Evolutionary conservation across 2,329 filamentous ascomycete species (phyloP).

Genomic region (Penicillium griseofulvum): DNA sequence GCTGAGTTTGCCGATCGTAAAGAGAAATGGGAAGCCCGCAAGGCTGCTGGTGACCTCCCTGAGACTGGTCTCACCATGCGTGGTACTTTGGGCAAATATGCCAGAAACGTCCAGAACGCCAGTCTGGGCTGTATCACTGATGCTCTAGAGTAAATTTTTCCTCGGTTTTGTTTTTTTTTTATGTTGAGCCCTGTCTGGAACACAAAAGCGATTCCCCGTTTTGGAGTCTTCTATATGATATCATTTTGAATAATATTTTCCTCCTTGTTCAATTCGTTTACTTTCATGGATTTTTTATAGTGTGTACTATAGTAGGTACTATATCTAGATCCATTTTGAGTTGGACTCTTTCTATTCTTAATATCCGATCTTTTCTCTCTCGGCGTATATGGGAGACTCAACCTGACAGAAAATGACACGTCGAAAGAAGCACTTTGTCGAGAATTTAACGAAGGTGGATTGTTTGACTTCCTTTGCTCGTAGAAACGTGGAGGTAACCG

Average conservation of each 20-base stretch:
- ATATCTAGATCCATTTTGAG: too few species aligned
- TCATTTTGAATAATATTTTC: slow-evolving; percentile 14
- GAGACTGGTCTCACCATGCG: slow-evolving; percentile 57
- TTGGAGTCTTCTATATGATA: slow-evolving; percentile 22
- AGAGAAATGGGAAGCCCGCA: slow-evolving; percentile 57
- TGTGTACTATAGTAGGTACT: too few species aligned
- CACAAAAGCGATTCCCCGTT: slow-evolving; percentile 24
- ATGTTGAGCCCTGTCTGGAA: slow-evolving; percentile 16
- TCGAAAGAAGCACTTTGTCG: too few species aligned
- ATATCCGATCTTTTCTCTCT: too few species aligned
- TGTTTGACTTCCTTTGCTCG: too few species aligned
- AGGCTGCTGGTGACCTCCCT: slow-evolving; percentile 38
- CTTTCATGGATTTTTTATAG: background rate
- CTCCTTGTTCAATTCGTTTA: slow-evolving; percentile 1
- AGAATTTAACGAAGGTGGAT: too few species aligned
- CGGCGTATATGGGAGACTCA: too few species aligned
- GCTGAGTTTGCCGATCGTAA: slow-evolving; percentile 61
- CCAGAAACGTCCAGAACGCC: slow-evolving; percentile 48
- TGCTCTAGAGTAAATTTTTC: slow-evolving; percentile 31
- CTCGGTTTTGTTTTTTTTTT: slow-evolving; percentile 4
- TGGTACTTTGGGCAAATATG: slow-evolving; percentile 71
- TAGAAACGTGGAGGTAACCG: too few species aligned
- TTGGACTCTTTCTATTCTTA: background rate
- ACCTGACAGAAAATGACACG: too few species aligned
- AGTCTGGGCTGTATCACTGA: slow-evolving; percentile 51